Evolutionary conservation across 225 moss, liverwort and hornwort species (phyloP).

Genomic region (Pseudoscleropodium purum): DNA sequence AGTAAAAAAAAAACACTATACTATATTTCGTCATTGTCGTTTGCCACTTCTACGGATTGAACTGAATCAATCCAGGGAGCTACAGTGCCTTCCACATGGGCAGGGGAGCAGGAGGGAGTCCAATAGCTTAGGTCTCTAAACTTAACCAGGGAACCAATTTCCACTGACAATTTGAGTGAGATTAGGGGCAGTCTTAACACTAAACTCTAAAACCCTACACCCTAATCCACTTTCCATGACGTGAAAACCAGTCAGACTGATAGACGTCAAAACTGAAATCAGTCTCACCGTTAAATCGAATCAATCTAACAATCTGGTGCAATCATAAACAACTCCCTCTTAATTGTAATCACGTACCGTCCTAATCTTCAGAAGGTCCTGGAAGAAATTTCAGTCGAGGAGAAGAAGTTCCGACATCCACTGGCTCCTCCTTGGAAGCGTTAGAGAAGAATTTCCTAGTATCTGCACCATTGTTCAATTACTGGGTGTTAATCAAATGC

Average conservation of each 20-base stretch:
- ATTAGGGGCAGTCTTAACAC: neutral
- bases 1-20: neutral
- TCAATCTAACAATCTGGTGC: neutral
- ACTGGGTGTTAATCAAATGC: neutral
- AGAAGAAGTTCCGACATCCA: conserved; percentile 8
- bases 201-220: neutral
- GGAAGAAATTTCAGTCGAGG: conserved; percentile 29
- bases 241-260: neutral
- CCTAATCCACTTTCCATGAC: too few relatives aligned
- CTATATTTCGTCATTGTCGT: conserved; percentile 11
- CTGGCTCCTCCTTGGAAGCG: conserved; percentile 19
- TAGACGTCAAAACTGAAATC: neutral
- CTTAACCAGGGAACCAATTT: neutral
- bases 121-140: neutral
- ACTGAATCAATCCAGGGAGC: neutral
- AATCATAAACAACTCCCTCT: neutral
- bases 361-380: conserved; percentile 26
- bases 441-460: conserved; percentile 24
- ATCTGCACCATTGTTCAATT: conserved; percentile 7
- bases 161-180: neutral
- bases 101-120: neutral
- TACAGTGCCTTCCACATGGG: neutral
- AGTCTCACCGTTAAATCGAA: neutral
- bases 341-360: neutral
- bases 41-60: neutral